phyloP scores from a whole-genome alignment of 2,329 filamentous ascomycete species.

The Alternaria novae-zelandiae region DNA sequence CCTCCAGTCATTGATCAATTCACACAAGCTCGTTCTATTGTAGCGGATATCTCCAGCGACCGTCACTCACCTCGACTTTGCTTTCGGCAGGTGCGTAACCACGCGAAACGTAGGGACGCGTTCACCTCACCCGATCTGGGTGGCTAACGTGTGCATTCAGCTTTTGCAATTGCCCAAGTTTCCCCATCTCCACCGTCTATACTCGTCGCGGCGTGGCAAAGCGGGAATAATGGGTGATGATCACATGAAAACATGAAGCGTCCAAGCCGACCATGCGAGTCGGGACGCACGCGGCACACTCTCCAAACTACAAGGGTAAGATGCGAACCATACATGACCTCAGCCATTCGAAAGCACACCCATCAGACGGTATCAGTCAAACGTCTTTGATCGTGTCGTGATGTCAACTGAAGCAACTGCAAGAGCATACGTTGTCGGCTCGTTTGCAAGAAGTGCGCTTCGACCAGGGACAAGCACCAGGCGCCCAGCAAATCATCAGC shows the following conservation, averaged over 20 bases:
- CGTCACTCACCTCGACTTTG: background rate
- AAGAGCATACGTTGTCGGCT: background rate
- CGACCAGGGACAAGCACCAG: background rate
- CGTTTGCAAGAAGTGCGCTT: background rate
- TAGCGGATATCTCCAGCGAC: background rate
- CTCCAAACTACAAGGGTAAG: background rate
- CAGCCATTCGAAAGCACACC: background rate
- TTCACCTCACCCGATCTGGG: background rate
- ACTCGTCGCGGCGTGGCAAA: background rate
- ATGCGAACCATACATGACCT: background rate
- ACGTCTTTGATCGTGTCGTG: background rate
- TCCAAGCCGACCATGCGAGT: background rate
- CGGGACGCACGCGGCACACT: background rate
- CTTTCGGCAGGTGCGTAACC: background rate
- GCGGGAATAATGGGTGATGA: background rate
- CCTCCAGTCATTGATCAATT: background rate
- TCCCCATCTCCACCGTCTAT: background rate
- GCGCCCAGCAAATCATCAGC: background rate
- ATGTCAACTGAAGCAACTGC: background rate
- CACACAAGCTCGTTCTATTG: background rate
- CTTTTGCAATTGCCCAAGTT: background rate
- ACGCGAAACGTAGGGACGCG: background rate
- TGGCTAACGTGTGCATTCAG: background rate
- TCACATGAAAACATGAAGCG: background rate
- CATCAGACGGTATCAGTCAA: background rate